Base-by-base conservation (phyloP, 805 yeast species). In the Kazachstania kunashirensis region DNA sequence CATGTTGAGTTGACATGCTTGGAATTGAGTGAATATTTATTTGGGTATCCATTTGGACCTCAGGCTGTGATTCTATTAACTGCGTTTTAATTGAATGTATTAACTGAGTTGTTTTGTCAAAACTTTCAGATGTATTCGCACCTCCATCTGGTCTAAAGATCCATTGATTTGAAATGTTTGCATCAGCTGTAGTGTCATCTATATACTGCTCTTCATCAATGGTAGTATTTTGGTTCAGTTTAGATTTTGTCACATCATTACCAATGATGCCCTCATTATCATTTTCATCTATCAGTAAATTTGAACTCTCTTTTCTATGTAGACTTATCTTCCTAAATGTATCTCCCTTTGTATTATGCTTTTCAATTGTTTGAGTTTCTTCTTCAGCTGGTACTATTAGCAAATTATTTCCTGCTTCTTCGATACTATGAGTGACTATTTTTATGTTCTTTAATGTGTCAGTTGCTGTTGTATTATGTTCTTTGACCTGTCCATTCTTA, bases 151-250 rank as follows among this genome's bases (percentile, higher is more conserved):
- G 40, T 20, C 44, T 36, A 15, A 46, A 35, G 3, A 43, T 36
- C 48, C 50, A 46, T 30, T 37, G 41, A n/a, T 33, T 38, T 11
- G 49, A 39, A 13, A 43, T 33, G 20, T 33, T 42, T 3, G 39
- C 48, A 17, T 47, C 47, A 5, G 13, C 29, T n/a, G 47, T 48
- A 11, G 47, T 47, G 29, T 45, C 48, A 32, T 50, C 44, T 11
- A 45, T 32, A 6, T 39, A 32, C 3, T 47, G 41, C 16, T 29
- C 15, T 14, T 15, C 15, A 14, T n/a, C 16, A 3, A n/a, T 14
- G 6, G 7, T 14, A 15, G 13, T 14, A n/a, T n/a, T n/a, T n/a
- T n/a, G n/a, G n/a, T n/a, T n/a, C n/a, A n/a, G n/a, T n/a, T n/a
- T n/a, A n/a, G n/a, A n/a, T n/a, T n/a, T n/a, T n/a, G n/a, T n/a